Base-by-base conservation (phyloP, 2,329 filamentous ascomycete genomes). In the Pyricularia pennisetigena region DNA sequence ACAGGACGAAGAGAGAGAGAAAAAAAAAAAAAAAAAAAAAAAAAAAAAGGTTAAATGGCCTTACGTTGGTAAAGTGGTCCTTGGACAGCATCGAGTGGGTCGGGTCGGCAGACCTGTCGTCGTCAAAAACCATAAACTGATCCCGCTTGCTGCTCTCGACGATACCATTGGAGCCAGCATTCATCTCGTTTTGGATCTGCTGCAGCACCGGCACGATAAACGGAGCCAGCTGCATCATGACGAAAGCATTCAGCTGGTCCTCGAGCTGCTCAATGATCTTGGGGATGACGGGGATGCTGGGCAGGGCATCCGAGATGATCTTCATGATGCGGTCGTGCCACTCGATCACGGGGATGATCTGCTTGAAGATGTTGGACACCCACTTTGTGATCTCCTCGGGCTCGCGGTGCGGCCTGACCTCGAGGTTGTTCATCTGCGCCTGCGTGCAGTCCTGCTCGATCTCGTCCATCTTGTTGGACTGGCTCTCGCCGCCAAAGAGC, bases 271-370 rank as follows among this genome's bases (percentile, higher is more conserved):
- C 93, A 68, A 97, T 86, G 61, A 97, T 83, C 72, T 96, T 90
- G 67, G 92, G 92, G n/a, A 97, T 82, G 59, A 97, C 83, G 0
- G 94, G 94, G 57, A 97, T 93, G 72, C 91, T 89, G 78, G 96
- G 91, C 70, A 97, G 88, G 16, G 92, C 88, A 73, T 90, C 82
- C 65, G 87, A 86, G 74, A 97, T 94, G 67, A 80, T 81, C 81
- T 94, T 89, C 84, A 97, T 88, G 70, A 97, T 82, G 66, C 94
- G 88, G 76, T 97, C 94, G 75, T 97, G 94, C 82, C 93, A 97
- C 77, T 97, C 85, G 70, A 97, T 90, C 71, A 93, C 90, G 0
- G 94, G 94, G 82, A 94, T 94, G 72, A 97, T 90, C 77, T 97
- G 90, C 76, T 85, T 81, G 72, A 90, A 90, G 67, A 93, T 83